Percentiles rank a stretch among this genome's conserved stretches.
phyloP scores from a whole-genome alignment of 2,329 filamentous ascomycete species.

The Dactylellina sp. region DNA sequence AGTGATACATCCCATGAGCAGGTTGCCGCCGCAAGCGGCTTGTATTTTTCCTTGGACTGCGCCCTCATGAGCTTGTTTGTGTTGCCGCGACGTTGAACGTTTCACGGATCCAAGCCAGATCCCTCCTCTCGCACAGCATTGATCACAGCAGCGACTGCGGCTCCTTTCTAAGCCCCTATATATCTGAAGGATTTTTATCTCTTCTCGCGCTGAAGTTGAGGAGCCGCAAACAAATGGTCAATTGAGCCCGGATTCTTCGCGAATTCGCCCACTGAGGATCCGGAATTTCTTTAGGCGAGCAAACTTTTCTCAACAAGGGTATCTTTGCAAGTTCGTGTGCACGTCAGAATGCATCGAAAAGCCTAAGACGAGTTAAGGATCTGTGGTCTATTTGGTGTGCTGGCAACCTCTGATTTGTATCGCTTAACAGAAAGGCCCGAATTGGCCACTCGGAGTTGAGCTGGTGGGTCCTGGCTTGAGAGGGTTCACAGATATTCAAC shows the following conservation, averaged over 20 bases:
- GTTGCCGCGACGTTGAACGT: slow-evolving; percentile 41
- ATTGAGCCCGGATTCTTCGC: too few relatives aligned
- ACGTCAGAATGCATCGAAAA: slow-evolving; percentile 51
- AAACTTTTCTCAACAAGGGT: slow-evolving; percentile 5
- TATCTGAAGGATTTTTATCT: slow-evolving; percentile 18
- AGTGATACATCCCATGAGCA: slow-evolving; percentile 22
- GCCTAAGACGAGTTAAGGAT: slow-evolving; percentile 39
- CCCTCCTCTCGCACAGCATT: not conserved
- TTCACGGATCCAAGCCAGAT: slow-evolving; percentile 10
- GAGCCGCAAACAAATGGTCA: slow-evolving; percentile 7
- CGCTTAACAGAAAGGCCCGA: slow-evolving; percentile 30
- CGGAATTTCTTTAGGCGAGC: not conserved
- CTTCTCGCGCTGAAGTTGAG: too few relatives aligned
- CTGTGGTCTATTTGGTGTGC: slow-evolving; percentile 39
- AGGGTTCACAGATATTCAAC: not conserved
- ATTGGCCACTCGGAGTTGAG: slow-evolving; percentile 14
- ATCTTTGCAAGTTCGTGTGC: slow-evolving; percentile 3
- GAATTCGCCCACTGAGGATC: slow-evolving; percentile 23
- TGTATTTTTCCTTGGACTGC: slow-evolving; percentile 11
- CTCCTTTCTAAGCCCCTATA: slow-evolving; percentile 10
- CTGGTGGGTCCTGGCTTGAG: not conserved
- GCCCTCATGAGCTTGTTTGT: not conserved
- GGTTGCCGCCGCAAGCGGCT: slow-evolving; percentile 42
- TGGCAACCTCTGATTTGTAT: slow-evolving; percentile 55
- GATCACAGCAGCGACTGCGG: slow-evolving; percentile 3